Base-by-base conservation (phyloP, 2,329 filamentous ascomycete species). In the Aspergillus sp. region DNA sequence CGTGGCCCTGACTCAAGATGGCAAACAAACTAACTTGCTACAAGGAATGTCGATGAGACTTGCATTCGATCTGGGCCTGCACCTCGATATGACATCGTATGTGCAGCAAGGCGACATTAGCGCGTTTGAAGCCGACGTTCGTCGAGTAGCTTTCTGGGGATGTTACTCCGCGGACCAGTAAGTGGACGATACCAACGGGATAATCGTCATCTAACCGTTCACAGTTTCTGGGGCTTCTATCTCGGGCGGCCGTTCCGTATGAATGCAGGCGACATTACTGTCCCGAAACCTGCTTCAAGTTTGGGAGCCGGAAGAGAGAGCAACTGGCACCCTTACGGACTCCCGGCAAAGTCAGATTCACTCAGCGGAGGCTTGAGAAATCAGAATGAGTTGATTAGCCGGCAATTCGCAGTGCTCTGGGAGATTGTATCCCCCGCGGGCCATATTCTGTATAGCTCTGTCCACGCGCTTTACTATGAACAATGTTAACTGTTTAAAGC, bases 1-100 rank as follows among this genome's bases (percentile, higher is more conserved):
- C 32, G 51, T 37, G n/a, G n/a, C n/a, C n/a, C n/a, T 29, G 10
- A 13, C 7, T 28, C n/a, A 5, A 30, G n/a, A 26, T 15, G 10
- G 4, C 1, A 15, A 31, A 11, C 13, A 26, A 22, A n/a, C 4
- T 26, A 2, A 24, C 15, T 19, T 10, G 11, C 13, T 14, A 11
- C 8, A 11, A 60, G 60, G 60, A 12, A 66, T 66, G 63, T 61
- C 63, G 1, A 64, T 64, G 53, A 51, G 63, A 26, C 52, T 67
- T 24, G 55, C 60, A n/a, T 63, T 65, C 26, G 61, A 67, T 33
- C 54, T 68, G 24, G 64, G 60, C 2, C 36, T 66, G 11, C 63
- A 66, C 32, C 30, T 64, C 12, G 59, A 64, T 34, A 61, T 61
- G 45, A 53, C 50, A 1, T 37, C 51, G 0, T 66, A 67, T 34